Evolutionary conservation across 495 filamentous ascomycete genomes (phyloP).

Genomic region (Margaritispora aquatica): DNA sequence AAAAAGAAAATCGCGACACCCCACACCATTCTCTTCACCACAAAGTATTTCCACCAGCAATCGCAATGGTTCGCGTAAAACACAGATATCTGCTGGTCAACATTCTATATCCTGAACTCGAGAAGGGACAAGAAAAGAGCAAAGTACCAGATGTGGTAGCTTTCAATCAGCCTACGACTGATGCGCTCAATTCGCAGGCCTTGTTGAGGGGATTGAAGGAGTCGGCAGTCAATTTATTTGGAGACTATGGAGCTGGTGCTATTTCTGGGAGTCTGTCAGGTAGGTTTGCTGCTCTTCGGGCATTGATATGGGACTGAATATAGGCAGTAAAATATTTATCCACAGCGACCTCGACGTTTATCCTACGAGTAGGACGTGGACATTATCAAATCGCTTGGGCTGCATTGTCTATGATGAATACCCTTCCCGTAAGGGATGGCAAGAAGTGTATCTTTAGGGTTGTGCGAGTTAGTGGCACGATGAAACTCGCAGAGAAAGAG

Average conservation of each 20-base stretch:
- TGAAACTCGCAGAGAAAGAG: constrained; percentile 86
- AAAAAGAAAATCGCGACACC: constrained; percentile 7
- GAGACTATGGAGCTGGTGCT: constrained; percentile 80
- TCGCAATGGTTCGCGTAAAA: constrained; percentile 86
- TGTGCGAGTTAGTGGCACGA: constrained; percentile 89
- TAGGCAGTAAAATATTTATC: constrained; percentile 96
- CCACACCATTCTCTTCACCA: constrained; percentile 2
- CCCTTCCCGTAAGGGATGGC: constrained; percentile 51
- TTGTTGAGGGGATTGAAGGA: constrained; percentile 63
- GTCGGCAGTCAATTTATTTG: constrained; percentile 66
- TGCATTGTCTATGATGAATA: constrained; percentile 75
- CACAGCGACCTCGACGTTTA: constrained; percentile 86
- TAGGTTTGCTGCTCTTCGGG: constrained; percentile 27
- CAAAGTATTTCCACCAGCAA: background rate
- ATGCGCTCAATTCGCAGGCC: constrained; percentile 52
- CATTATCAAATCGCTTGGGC: constrained; percentile 87
- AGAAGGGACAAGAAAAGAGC: constrained; percentile 29
- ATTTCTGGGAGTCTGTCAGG: constrained; percentile 59
- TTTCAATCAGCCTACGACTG: constrained; percentile 71
- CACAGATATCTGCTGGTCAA: constrained; percentile 88
- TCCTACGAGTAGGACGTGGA: constrained; percentile 70
- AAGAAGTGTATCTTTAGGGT: constrained; percentile 73
- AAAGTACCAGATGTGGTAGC: constrained; percentile 51
- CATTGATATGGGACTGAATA: constrained; percentile 12
- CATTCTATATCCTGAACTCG: constrained; percentile 74